phyloP scores from a whole-genome alignment of 2,329 filamentous ascomycete species.

The Escovopsis sp. region DNA sequence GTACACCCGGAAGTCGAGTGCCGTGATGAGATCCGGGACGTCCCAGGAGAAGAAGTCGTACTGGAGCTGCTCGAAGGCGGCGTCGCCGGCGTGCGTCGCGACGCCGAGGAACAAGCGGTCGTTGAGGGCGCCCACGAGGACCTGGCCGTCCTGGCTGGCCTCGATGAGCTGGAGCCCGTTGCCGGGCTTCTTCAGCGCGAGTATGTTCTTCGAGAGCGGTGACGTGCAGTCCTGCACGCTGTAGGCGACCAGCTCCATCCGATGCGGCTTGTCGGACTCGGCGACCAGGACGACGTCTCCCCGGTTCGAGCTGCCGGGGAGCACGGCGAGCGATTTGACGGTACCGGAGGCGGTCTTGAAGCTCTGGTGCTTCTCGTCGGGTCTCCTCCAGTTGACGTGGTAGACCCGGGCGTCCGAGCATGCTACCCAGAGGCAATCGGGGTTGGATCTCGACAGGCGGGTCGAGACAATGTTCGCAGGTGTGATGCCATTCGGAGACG shows the following conservation, averaged over 20 bases:
- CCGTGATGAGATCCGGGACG: slow-evolving; percentile 48
- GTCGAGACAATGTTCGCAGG: slow-evolving; percentile 26
- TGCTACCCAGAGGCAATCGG: slow-evolving; percentile 43
- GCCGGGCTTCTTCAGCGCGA: slow-evolving; percentile 22
- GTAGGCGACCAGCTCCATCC: slow-evolving; percentile 31
- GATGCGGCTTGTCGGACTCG: slow-evolving; percentile 23
- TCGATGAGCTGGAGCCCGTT: slow-evolving; percentile 28
- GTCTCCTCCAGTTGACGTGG: slow-evolving; percentile 42
- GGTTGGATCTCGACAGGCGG: slow-evolving; percentile 22
- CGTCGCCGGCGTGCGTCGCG: slow-evolving; percentile 10
- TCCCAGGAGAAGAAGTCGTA: slow-evolving; percentile 47
- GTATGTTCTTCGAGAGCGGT: slow-evolving; percentile 19
- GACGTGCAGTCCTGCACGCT: slow-evolving; percentile 17
- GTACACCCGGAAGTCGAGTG: slow-evolving; percentile 45
- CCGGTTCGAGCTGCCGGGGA: slow-evolving; percentile 19
- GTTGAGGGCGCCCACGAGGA: slow-evolving; percentile 32
- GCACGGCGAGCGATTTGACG: slow-evolving; percentile 30
- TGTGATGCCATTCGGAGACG: slow-evolving; percentile 10
- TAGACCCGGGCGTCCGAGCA: slow-evolving; percentile 43
- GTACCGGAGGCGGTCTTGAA: slow-evolving; percentile 29
- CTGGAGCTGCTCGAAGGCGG: slow-evolving; percentile 16
- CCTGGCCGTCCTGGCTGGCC: slow-evolving; percentile 37
- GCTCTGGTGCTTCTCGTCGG: slow-evolving; percentile 22
- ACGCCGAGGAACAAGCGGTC: slow-evolving; percentile 23
- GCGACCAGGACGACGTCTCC: slow-evolving; percentile 34